These are phyloP conservation scores for Metroxylon sagu DNA, from an alignment of 176 grass and related monocot genomes.

Conservation along the genomic window DNA sequence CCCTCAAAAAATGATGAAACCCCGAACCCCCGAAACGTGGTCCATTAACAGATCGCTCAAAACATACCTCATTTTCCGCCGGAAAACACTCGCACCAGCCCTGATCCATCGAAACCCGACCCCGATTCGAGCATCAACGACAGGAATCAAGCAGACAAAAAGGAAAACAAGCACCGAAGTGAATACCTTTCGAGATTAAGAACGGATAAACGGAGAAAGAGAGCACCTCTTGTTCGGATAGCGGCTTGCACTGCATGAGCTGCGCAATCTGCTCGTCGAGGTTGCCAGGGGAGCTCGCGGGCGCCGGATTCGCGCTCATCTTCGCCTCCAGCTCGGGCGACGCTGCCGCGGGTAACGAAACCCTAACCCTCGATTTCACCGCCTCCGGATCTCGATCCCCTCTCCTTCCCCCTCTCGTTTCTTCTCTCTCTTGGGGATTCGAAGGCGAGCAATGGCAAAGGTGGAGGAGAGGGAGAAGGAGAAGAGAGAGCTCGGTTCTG, in stretches of 20 bases:
- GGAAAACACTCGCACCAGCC: constrained; percentile 14
- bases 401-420: constrained; percentile 11
- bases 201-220: background rate
- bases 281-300: constrained; percentile 23
- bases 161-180: background rate
- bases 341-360: background rate
- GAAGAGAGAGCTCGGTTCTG: too few species aligned
- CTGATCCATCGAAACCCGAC: background rate
- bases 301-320: constrained; percentile 18
- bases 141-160: constrained; percentile 20
- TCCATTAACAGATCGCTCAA: background rate
- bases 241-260: constrained; percentile 60
- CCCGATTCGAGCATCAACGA: constrained; percentile 3
- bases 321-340: constrained; percentile 15
- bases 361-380: constrained; percentile 29
- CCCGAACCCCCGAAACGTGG: background rate
- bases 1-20: background rate
- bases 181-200: background rate
- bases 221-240: constrained; percentile 47
- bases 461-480: too few species aligned
- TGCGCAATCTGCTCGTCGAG: constrained; percentile 59
- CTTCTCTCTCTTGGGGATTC: background rate
- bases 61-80: background rate
- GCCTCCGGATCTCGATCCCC: background rate
- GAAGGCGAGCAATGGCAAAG: too few species aligned